Base-by-base conservation (phyloP, 2,329 filamentous ascomycete genomes). In the Biscogniauxia marginata region DNA sequence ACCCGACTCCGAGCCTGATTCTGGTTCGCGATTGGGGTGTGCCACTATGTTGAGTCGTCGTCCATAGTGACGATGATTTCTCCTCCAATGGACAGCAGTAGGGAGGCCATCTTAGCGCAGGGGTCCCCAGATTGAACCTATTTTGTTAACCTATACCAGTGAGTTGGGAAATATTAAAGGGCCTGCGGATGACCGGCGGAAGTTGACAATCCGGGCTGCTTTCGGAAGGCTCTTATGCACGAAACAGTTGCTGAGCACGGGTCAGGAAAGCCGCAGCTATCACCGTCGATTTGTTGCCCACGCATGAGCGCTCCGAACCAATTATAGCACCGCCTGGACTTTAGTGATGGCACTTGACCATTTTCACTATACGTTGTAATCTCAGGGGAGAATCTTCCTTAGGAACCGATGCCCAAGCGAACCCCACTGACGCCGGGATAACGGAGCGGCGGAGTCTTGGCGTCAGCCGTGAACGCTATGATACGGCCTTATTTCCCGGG, bases 191-290 rank as follows among this genome's bases (percentile, higher is more conserved):
- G 49, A 55, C 47, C 55, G 55, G 59, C 65, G 65, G 65, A 68
- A 60, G 58, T 59, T 63, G 49, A 47, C 44, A 53, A 52, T 68
- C 65, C 65, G 65, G 60, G 13, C 60, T 64, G 47, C 53, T 64
- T 66, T 59, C 49, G 59, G 65, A 63, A 65, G 59, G 49, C 57
- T 45, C 7, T 20, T 34, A 25, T 39, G 48, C 2, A 46, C 39
- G 7, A 21, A 20, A 30, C 19, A 25, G 49, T 4, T 30, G n/a
- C 49, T 23, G n/a, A n/a, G n/a, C n/a, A n/a, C n/a, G n/a, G n/a
- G n/a, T n/a, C n/a, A n/a, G n/a, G n/a, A n/a, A n/a, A n/a, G n/a
- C n/a, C n/a, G n/a, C n/a, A n/a, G n/a, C n/a, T n/a, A n/a, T n/a
- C n/a, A n/a, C n/a, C n/a, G n/a, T n/a, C n/a, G n/a, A 3, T 34